Evolutionary conservation across 345 rosid genomes (phyloP), one percentile per base, ranked within the genome.

Genomic region (Toxicodendron radicans): DNA sequence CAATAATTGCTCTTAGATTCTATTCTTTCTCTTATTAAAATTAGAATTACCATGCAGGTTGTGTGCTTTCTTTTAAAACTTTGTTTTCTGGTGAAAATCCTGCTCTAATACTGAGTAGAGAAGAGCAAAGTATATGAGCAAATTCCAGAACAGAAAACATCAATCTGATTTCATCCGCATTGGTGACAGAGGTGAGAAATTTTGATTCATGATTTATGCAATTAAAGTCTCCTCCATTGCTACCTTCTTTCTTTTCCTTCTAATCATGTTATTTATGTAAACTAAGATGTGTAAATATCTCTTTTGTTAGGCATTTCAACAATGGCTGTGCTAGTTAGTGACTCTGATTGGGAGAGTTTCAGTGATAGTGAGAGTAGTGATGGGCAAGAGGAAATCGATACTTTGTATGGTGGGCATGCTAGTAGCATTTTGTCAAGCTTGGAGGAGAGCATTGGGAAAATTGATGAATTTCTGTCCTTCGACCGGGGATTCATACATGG

Each of bases 321-420:
- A 54, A 93, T 95, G 98, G 97, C 90, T 72, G 74, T 76, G 76
- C 68, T 82, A 41, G 79, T 78, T 10, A 73, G 87, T 48, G 99
- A 89, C 74, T 90, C 89, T 77, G 99, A 91, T 66, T 95, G 98
- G 98, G 99, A 95, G 24, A 89, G 84, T 79, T 83, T 73, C 74
- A 95, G 99, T 70, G 98, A 88, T 73, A 88, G 94, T 73, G 84
- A 87, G 35, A 87, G 93, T 79, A 90, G 97, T 68, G 99, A 85
- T 74, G 91, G 80, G 66, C 90, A 79, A 3, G 97, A 89, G 66
- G 95, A 87, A 70, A 84, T 79, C 12, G 89, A 89, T 20, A 79
- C 84, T 71, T 68, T 82, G 43, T 93, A 82, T 33, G 83, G 86
- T 6, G 93, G 92, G 58, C 87, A 60, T 20, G 97, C 99, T 64